Percentiles rank a stretch among this genome's conserved stretches.
Evolutionary conservation across 1,284 basidiomycete species (phyloP).

Genomic region (Tilletiaria anomala): DNA sequence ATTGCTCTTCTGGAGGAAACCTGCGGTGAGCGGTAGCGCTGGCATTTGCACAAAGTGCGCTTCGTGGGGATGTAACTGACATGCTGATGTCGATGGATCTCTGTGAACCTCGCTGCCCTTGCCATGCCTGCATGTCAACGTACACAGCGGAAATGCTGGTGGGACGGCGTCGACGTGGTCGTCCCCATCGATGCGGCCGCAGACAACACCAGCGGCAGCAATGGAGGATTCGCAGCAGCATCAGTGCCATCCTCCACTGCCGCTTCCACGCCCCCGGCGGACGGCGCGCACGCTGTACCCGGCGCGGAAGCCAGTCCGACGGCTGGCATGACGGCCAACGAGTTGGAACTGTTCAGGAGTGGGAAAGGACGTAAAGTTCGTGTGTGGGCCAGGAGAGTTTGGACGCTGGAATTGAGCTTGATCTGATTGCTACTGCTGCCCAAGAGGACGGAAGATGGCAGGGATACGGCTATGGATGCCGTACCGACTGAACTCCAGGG

Average conservation of each 20-base stretch:
- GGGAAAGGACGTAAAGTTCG: conserved; percentile 29
- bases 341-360: conserved; percentile 23
- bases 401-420: conserved; percentile 91
- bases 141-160: conserved; percentile 97
- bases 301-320: conserved; percentile 2
- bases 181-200: conserved; percentile 40
- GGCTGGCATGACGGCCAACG: conserved; percentile 22
- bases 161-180: conserved; percentile 90
- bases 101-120: too few species aligned
- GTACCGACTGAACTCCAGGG: too few species aligned
- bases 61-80: too few species aligned
- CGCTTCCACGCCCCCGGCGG: too few species aligned
- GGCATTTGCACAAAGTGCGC: too few species aligned
- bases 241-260: too few species aligned
- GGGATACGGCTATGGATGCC: too few species aligned
- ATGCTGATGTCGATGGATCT: too few species aligned
- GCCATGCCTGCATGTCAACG: too few species aligned
- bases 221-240: too few species aligned
- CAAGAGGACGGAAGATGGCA: too few species aligned
- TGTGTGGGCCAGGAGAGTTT: conserved; percentile 92
- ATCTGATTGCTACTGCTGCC: conserved; percentile 53
- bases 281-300: background rate
- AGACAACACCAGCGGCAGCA: background rate
- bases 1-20: conserved; percentile 95
- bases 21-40: too few species aligned